Percentiles rank a stretch among this genome's conserved stretches.
phyloP scores from a whole-genome alignment of 2,329 filamentous ascomycete species.

The Talaromyces islandicus region DNA sequence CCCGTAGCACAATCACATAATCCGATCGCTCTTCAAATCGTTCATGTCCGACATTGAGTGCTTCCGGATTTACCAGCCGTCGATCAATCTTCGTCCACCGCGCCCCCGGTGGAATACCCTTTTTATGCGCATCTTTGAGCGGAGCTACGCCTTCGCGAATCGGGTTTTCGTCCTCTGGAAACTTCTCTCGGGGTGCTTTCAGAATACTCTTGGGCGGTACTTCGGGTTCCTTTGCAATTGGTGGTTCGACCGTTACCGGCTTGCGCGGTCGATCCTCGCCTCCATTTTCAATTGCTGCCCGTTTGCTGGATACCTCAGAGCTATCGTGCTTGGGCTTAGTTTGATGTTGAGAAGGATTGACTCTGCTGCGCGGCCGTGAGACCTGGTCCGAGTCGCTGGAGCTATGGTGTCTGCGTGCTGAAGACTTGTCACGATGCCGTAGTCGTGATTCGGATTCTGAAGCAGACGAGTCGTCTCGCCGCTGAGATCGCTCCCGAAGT shows the following conservation, averaged over 20 bases:
- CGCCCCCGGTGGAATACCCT: slow-evolving; percentile 70
- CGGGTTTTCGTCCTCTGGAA: slow-evolving; percentile 79
- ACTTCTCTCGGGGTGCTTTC: slow-evolving; percentile 72
- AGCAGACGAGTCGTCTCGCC: slow-evolving; percentile 14
- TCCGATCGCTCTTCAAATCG: slow-evolving; percentile 87
- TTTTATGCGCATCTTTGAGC: slow-evolving; percentile 74
- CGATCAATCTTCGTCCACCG: slow-evolving; percentile 92
- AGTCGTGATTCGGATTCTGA: slow-evolving; percentile 29
- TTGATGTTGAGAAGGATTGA: slow-evolving; percentile 3
- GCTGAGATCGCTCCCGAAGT: slow-evolving; percentile 17
- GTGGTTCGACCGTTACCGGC: slow-evolving; percentile 21
- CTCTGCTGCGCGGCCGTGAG: slow-evolving; percentile 14
- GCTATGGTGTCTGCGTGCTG: slow-evolving; percentile 16
- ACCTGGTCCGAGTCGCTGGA: slow-evolving; percentile 21
- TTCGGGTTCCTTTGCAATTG: slow-evolving; percentile 51
- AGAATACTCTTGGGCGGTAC: slow-evolving; percentile 73
- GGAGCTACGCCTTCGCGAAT: slow-evolving; percentile 86
- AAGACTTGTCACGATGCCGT: slow-evolving; percentile 24
- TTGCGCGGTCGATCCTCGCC: slow-evolving; percentile 19
- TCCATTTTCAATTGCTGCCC: slow-evolving; percentile 15
- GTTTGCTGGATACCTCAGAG: slow-evolving; percentile 12
- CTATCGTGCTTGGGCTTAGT: slow-evolving; percentile 12
- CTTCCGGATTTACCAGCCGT: slow-evolving; percentile 81
- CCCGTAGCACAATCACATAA: slow-evolving; percentile 86
- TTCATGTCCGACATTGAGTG: slow-evolving; percentile 79